Evolutionary conservation across 768 basidiomycete species (phyloP).

Genomic region (Russula virescens): DNA sequence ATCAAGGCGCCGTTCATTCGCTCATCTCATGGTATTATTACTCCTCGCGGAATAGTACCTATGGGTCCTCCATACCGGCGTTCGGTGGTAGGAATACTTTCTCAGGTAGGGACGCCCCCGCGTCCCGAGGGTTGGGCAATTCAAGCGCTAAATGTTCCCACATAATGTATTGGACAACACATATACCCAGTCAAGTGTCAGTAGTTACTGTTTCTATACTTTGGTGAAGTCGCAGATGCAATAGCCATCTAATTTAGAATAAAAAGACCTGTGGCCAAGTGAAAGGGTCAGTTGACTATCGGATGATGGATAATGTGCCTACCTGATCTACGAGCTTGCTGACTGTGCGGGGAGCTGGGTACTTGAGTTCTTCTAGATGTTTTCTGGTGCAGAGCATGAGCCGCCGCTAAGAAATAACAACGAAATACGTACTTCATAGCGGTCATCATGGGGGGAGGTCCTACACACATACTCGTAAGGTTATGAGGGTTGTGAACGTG

Average conservation of each 20-base stretch:
- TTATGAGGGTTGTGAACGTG: neutral
- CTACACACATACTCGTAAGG: slow-evolving; percentile 30
- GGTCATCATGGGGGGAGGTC: slow-evolving; percentile 69
- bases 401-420: slow-evolving; percentile 13
- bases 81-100: neutral
- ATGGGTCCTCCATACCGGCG: neutral
- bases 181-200: neutral
- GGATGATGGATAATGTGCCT: slow-evolving; percentile 9
- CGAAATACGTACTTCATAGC: slow-evolving; percentile 64
- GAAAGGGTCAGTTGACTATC: slow-evolving; percentile 10
- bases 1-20: neutral
- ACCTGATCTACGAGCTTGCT: slow-evolving; percentile 93
- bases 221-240: neutral
- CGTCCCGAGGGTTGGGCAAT: neutral
- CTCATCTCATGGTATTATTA: neutral
- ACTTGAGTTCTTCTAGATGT: slow-evolving; percentile 82
- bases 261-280: slow-evolving; percentile 36
- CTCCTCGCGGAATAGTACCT: neutral
- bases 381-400: slow-evolving; percentile 46
- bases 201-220: neutral
- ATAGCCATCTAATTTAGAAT: slow-evolving; percentile 30
- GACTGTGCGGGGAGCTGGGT: slow-evolving; percentile 80
- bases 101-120: slow-evolving; percentile 17
- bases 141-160: neutral
- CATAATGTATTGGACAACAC: too few relatives aligned